Base-by-base conservation (phyloP, 768 basidiomycete genomes). In the Pisolithus sp. region DNA sequence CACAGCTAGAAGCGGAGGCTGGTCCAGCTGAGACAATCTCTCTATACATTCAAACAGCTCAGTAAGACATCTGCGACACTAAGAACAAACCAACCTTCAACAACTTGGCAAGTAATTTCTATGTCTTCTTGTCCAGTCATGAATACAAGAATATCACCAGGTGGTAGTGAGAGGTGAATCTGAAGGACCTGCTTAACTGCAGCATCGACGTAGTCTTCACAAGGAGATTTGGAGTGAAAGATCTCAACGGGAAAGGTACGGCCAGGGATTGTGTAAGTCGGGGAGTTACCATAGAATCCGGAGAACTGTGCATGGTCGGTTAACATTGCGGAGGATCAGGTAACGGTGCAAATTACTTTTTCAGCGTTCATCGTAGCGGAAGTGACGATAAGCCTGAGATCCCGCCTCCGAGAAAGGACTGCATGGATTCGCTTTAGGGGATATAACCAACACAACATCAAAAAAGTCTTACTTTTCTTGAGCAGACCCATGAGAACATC, bases 71-170 rank as follows among this genome's bases (percentile, higher is more conserved):
- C 2, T 13, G 5, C n/a, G 15, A 4, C 9, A 21, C 17, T 7
- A 44, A 12, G 36, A 26, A 23, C 24, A 28, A 4, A 63, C 78
- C 43, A 47, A 93, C 93, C 93, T 68, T 86, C 81, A 18, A 97
- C 75, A 30, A 98, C 95, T 62, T 91, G 88, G 64, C 96, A 99
- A 10, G 93, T 98, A 28, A 92, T 80, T 70, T 98, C 95, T 54
- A 99, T 99, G 66, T 99, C 95, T 71, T 98, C 96, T 71, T 98
- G 96, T 36, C 96, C 96, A 24, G 96, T 99, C 95, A 98, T 98
- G 69, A 99, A 99, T 23, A 98, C 93, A 39, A 99, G 75, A 48
- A 98, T 89, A 71, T 99, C 96, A 13, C 96, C 96, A 0, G 83
- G 82, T 20, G 95, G 93, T 17, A 88, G 78, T 2, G 95, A 93